Evolutionary conservation across 164 flowering plant species (phyloP), one percentile per base, ranked within the genome.

Genomic region (Tetrastigma voinierianum): DNA sequence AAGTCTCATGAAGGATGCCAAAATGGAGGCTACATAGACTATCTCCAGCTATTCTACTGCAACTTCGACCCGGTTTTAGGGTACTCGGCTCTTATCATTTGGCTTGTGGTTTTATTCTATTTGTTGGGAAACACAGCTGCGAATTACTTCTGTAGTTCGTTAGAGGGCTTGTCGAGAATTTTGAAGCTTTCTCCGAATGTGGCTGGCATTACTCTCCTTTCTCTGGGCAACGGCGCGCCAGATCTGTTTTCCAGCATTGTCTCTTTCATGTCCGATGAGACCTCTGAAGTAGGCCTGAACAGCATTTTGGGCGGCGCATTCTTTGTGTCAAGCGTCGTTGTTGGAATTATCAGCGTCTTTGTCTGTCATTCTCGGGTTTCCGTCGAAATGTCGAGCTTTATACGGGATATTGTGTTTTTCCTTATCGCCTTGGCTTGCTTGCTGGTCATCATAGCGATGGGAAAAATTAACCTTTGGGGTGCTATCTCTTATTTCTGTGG

Each of bases 221-320:
- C 97, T 0, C 78, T 91, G 2, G 97, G 97, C 9, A 91, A 91
- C 64, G 97, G 97, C 1, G 93, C 97, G 0, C 87, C 91, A 0
- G 97, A 91, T 76, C 83, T 91, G 16, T 91, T 91, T 64, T 52
- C 93, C 8, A 82, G 84, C 66, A 69, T 87, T 1, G 96, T 81
- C 21, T 84, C 97, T 21, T 87, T 91, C 62, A 70, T 74, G 61
- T 86, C 86, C 1, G 46, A 57, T 12, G 86, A 75, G 20, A 70
- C 81, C 1, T 46, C 64, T 7, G 82, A 71, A 0, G 77, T 91
- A 18, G 97, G 97, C 15, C 52, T 91, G n/a, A 89, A 85, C 73
- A 81, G 87, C 46, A 78, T 87, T 3, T 61, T 91, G 3, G 97
- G 97, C 3, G 95, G 95, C 16, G 93, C 87, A 44, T 81, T 83